Percentiles rank a stretch among this genome's conserved stretches.
Evolutionary conservation across 2,329 filamentous ascomycete species (phyloP).

Genomic region (Mycosphaerelloides madeirae): DNA sequence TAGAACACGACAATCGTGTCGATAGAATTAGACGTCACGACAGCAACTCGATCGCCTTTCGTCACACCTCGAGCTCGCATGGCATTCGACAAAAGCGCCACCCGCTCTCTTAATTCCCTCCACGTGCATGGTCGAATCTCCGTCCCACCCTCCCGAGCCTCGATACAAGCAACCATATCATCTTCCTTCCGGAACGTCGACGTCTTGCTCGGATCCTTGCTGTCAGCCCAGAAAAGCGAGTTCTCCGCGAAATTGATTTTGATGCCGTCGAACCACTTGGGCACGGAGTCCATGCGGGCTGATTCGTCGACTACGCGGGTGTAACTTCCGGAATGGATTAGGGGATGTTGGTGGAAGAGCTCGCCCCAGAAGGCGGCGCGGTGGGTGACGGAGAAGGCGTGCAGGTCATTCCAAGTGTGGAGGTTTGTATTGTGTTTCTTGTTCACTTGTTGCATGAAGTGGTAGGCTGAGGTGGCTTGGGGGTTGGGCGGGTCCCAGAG

Average conservation of each 20-base stretch:
- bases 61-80: conserved; percentile 61
- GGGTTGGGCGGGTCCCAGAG: conserved; percentile 42
- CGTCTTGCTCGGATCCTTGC: conserved; percentile 41
- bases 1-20: conserved; percentile 69
- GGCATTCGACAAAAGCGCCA: conserved; percentile 59
- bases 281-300: conserved; percentile 65
- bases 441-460: conserved; percentile 64
- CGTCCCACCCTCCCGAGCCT: conserved; percentile 63
- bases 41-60: conserved; percentile 69
- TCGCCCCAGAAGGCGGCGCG: conserved; percentile 62
- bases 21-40: conserved; percentile 70
- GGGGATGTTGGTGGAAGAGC: conserved; percentile 55
- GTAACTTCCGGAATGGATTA: conserved; percentile 58
- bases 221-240: conserved; percentile 57
- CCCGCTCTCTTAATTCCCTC: conserved; percentile 58
- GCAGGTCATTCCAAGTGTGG: conserved; percentile 64
- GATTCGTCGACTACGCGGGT: conserved; percentile 60
- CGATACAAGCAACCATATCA: conserved; percentile 63
- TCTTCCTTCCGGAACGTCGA: conserved; percentile 65
- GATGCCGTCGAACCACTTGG: conserved; percentile 72
- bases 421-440: conserved; percentile 52
- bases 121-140: conserved; percentile 57
- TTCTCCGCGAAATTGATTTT: conserved; percentile 77
- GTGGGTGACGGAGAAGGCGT: conserved; percentile 61
- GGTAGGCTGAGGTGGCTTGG: conserved; percentile 56